A percentile compares a stretch with the other conserved stretches of the same genome.
These are phyloP conservation scores for Ogataea pini DNA, from an alignment of 805 yeast species.

Conservation along the genomic window DNA sequence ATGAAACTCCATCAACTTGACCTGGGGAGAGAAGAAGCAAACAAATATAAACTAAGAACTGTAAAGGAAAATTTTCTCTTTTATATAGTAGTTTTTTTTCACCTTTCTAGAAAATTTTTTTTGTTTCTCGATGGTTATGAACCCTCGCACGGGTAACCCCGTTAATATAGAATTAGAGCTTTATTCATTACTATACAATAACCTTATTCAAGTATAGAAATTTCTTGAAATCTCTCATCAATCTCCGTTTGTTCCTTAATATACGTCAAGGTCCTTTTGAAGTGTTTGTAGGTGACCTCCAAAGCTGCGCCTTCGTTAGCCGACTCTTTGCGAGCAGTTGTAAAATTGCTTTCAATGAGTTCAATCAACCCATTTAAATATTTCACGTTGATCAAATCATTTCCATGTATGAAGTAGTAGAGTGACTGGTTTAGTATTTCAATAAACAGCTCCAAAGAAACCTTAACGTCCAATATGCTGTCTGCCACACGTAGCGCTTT, in stretches of 20 bases:
- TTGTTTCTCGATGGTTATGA: conserved; percentile 1
- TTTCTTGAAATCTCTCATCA: conserved; percentile 67
- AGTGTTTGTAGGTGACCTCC: conserved; percentile 51
- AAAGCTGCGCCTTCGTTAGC: conserved; percentile 23
- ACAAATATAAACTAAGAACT: background rate
- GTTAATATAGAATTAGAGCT: background rate
- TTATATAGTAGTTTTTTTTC: conserved; percentile 2
- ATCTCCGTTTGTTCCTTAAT: conserved; percentile 65
- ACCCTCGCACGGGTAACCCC: conserved; percentile 8
- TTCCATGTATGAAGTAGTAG: conserved; percentile 83
- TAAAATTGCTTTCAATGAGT: conserved; percentile 68
- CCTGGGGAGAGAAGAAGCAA: background rate
- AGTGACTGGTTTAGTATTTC: conserved; percentile 87
- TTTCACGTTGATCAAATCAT: conserved; percentile 63
- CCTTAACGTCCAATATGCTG: conserved; percentile 80
- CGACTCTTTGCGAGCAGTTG: conserved; percentile 24
- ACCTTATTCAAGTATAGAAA: conserved; percentile 26
- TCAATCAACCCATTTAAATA: conserved; percentile 87
- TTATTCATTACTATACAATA: background rate
- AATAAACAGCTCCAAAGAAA: conserved; percentile 78
- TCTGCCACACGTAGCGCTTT: conserved; percentile 88
- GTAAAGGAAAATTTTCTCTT: conserved; percentile 7
- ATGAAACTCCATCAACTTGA: background rate
- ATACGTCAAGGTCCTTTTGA: conserved; percentile 71
- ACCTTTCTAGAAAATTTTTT: background rate